phyloP scores from a whole-genome alignment of 2,329 filamentous ascomycete genomes.

The Neophaeococcomyces mojaviensis region DNA sequence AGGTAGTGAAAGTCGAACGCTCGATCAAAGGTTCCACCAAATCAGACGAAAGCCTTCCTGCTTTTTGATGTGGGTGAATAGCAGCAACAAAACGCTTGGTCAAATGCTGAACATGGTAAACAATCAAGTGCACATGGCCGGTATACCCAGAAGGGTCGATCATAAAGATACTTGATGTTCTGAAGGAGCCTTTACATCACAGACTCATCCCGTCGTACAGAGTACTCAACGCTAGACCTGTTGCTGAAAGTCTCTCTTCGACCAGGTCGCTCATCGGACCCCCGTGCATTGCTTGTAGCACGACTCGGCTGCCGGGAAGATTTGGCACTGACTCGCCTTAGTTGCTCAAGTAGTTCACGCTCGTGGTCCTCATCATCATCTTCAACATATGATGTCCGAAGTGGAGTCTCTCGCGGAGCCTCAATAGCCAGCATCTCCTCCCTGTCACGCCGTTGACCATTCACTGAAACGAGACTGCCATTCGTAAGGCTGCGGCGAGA shows the following conservation, averaged over 20 bases:
- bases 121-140: no score
- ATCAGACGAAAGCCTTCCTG: slow-evolving; percentile 2
- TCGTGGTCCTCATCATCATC: slow-evolving; percentile 2
- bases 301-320: slow-evolving; percentile 6
- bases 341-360: not conserved
- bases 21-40: no score
- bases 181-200: not conserved
- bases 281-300: not conserved
- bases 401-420: not conserved
- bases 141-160: no score
- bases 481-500: slow-evolving; percentile 6
- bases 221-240: slow-evolving; percentile 1
- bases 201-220: not conserved
- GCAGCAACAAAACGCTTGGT: slow-evolving; percentile 2
- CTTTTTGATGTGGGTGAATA: not conserved
- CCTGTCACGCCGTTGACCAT: slow-evolving; percentile 3
- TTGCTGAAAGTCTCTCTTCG: not conserved
- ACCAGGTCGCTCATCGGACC: not conserved
- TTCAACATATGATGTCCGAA: not conserved
- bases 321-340: not conserved
- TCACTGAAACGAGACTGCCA: slow-evolving; percentile 2
- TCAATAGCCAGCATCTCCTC: slow-evolving; percentile 3
- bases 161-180: not conserved
- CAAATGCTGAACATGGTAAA: slow-evolving; percentile 1
- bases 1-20: not conserved